Evolutionary conservation across 1,284 basidiomycete species (phyloP).

Genomic region (Cryptococcus floricola): DNA sequence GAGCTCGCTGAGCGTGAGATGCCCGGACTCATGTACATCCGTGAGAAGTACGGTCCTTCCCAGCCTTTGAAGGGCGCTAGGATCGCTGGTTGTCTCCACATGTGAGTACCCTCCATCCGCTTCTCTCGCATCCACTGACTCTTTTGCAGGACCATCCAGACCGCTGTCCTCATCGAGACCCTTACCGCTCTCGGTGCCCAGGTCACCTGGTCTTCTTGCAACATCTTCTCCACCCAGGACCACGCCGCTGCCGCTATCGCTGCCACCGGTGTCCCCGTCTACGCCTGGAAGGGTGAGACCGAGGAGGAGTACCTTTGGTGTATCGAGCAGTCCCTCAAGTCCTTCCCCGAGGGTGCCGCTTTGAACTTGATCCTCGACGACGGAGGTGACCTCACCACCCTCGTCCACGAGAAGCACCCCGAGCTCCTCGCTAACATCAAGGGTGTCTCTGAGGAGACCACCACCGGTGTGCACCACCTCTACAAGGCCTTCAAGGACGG

Average conservation of each 20-base stretch:
- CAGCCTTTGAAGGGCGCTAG: constrained; percentile 93
- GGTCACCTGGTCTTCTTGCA: constrained; percentile 99
- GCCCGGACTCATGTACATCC: constrained; percentile 81
- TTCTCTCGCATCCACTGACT: neutral
- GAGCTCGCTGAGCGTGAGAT: constrained; percentile 77
- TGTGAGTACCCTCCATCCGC: constrained; percentile 54
- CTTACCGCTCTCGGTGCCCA: constrained; percentile 91
- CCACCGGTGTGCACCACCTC: constrained; percentile 98
- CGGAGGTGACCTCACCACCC: constrained; percentile 91
- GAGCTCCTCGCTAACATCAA: constrained; percentile 82
- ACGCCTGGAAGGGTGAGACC: constrained; percentile 99
- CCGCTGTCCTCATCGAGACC: constrained; percentile 94
- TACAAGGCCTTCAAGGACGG: constrained; percentile 97
- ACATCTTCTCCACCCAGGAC: constrained; percentile 99
- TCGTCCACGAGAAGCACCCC: constrained; percentile 95
- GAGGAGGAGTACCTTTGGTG: constrained; percentile 99
- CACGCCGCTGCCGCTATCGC: constrained; percentile 98
- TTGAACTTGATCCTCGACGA: constrained; percentile 99
- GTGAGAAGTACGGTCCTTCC: constrained; percentile 73
- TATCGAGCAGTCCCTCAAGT: constrained; percentile 89
- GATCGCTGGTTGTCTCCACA: constrained; percentile 96
- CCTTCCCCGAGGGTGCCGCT: constrained; percentile 64
- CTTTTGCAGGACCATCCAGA: constrained; percentile 80
- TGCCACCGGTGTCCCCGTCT: constrained; percentile 96
- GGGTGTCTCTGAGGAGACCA: constrained; percentile 98